Base-by-base conservation (phyloP, 108 stramenopile genomes). In the Skeletonema marinoi region DNA sequence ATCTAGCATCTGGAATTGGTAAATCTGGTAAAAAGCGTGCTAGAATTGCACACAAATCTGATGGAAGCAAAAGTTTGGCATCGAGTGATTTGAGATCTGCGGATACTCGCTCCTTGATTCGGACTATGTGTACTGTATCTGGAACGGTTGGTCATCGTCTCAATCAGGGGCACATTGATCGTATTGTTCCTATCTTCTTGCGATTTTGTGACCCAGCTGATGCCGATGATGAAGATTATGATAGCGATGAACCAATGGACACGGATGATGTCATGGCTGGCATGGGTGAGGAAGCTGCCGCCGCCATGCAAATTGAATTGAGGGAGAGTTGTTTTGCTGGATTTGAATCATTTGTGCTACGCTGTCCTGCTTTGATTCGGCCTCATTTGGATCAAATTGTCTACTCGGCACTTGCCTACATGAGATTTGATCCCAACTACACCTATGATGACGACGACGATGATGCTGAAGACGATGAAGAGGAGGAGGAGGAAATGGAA, bases 371-470 rank as follows among this genome's bases (percentile, higher is more conserved):
- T n/a, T 96, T 98, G 88, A 91, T 98, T 38, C 80, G 95, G 65
- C 90, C 96, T 17, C 94, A 96, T 80, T 74, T 98, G 82, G 79
- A 86, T 46, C 81, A 85, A 38, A 90, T 95, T 66, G 78, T 96
- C 46, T 81, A 88, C 59, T 83, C 92, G 1, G 83, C 92, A 1
- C 77, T 98, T 63, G 88, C 88, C 7, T 98, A 96, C 83, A 95
- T 96, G 96, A 86, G 87, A 64, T 98, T 92, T 81, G 98, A 99
- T 78, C 98, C 98, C 3, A 99, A 99, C 71, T 99, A 99, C 78
- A 85, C 86, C 59, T 99, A 99, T 79, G 97, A 93, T 19, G 86
- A 87, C 29, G 96, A 96, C 29, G 92, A 96, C 16, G 94, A 87
- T n/a, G 91, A 80, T n/a, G 89, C 76, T 1, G 84, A 73, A 5